Base-by-base conservation (phyloP, 257 asterid species). In the Przewalskia tangutica region DNA sequence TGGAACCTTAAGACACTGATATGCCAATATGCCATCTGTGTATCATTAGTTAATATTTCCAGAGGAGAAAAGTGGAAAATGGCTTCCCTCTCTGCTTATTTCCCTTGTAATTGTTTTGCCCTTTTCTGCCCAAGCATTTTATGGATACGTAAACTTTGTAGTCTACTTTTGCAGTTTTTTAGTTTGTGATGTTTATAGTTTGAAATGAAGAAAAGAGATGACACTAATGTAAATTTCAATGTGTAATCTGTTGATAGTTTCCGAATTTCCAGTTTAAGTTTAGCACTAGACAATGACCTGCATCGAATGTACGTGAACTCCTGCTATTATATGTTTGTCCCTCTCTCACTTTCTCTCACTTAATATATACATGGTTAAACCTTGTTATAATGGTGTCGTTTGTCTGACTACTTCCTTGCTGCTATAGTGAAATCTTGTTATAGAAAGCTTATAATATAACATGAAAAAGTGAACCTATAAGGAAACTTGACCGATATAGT, bases 1-100 rank as follows among this genome's bases (percentile, higher is more conserved):
- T 96, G 88, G 99, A 96, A 80, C 95, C 98, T 82, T 95, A 27
- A 27, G 93, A 93, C 81, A 85, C 85, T 84, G 88, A 83, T 85
- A 55, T 40, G 20, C 70, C 42, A 63, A 27, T 48, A 27, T 27
- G 32, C 32, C 32, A 27, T 27, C 44, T 48, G 81, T 77, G 27
- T 82, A 70, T 71, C 32, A 27, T 27, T 3, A 71, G 59, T 46
- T 44, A 44, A 46, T 20, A 73, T 48, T 5, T 4, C 36, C 55
- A 18, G 77, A n/a, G 77, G 56, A 68, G 77, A 9, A 2, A 27
- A n/a, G 54, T 42, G 34, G 36, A 68, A 73, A 73, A 23, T 73
- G 20, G 23, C 40, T 40, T 10, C 11, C 60, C 14, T 27, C n/a
- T n/a, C 40, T 4, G 13, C 3, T 23, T 70, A n/a, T 18, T 73